Conservation (phyloP, 331 rosid genomes). For the Ulmus americana region DNA sequence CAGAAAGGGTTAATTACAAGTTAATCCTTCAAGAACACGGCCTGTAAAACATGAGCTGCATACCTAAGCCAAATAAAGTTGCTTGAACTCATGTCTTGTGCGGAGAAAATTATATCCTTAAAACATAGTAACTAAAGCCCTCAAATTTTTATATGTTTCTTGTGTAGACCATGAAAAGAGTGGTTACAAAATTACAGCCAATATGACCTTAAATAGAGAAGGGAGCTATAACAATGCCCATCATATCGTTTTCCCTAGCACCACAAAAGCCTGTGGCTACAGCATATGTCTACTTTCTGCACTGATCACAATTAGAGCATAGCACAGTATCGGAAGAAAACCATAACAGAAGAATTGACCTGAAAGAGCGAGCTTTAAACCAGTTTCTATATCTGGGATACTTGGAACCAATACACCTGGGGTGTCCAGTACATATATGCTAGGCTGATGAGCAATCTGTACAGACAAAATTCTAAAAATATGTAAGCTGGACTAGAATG, state of each 20-base stretch:
- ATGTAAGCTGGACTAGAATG: constrained; percentile 4
- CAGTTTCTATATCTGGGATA: constrained; percentile 80
- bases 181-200: background rate
- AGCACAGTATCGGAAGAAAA: background rate
- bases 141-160: background rate
- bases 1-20: too few relatives aligned
- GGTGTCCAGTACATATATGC: constrained; percentile 83
- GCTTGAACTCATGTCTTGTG: background rate
- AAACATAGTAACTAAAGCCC: too few relatives aligned
- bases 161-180: background rate
- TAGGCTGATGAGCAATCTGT: constrained; percentile 85
- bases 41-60: too few relatives aligned
- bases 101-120: background rate
- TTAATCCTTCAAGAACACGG: too few relatives aligned
- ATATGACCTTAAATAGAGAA: background rate
- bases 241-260: background rate
- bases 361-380: constrained; percentile 88
- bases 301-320: background rate
- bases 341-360: constrained; percentile 32
- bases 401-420: constrained; percentile 88
- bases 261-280: background rate
- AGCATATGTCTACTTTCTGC: background rate
- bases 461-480: constrained; percentile 18
- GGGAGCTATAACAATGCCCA: background rate
- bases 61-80: too few relatives aligned